A percentile compares a stretch with the other conserved stretches of the same genome.
These are phyloP conservation scores for Berkeleyomyces basicola DNA, from an alignment of 2,329 filamentous ascomycete genomes.

Conservation along the genomic window DNA sequence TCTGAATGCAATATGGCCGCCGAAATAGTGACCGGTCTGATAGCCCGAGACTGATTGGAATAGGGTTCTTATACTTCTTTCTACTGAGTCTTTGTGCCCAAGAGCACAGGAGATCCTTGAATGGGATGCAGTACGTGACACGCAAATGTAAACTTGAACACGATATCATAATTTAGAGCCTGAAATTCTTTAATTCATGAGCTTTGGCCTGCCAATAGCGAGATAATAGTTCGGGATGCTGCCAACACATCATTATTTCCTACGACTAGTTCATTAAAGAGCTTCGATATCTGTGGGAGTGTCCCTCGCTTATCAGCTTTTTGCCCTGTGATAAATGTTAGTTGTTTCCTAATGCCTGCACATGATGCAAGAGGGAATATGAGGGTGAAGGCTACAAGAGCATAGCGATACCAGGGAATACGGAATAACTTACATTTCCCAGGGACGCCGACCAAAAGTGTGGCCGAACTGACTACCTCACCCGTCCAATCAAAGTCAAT, in stretches of 20 bases:
- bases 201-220: constrained; percentile 27
- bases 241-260: constrained; percentile 36
- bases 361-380: neutral
- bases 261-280: constrained; percentile 43
- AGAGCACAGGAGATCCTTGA: too few species aligned
- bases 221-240: constrained; percentile 42
- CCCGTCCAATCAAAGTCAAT: constrained; percentile 58
- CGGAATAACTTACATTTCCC: constrained; percentile 40
- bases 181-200: neutral
- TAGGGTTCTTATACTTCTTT: too few species aligned
- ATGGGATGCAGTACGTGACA: neutral
- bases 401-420: neutral
- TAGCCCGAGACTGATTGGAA: too few species aligned
- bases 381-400: neutral
- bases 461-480: constrained; percentile 44
- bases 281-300: constrained; percentile 38
- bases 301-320: constrained; percentile 38
- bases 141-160: neutral
- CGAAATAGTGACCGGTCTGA: neutral
- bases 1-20: neutral
- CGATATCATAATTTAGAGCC: neutral
- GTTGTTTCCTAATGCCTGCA: neutral
- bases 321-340: constrained; percentile 32
- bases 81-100: too few species aligned
- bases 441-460: constrained; percentile 38